Percentiles rank a stretch among this genome's conserved stretches.
Evolutionary conservation across 148 eudicot genomes (phyloP).

Genomic region (Chenopodium formosanum): DNA sequence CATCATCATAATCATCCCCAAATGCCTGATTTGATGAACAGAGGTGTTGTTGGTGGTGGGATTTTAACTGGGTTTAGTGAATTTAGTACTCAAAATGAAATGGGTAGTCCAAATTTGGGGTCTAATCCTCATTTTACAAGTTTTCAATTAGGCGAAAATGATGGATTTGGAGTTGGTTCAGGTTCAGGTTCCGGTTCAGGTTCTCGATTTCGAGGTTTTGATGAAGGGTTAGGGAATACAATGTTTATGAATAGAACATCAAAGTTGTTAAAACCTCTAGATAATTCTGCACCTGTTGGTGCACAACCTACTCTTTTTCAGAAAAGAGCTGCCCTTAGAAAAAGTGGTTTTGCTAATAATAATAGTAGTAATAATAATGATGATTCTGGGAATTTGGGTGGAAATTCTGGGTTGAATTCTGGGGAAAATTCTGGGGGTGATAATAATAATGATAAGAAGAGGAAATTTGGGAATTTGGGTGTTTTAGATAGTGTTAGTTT

Average conservation of each 20-base stretch:
- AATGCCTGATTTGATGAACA: neutral
- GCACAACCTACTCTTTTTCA: constrained; percentile 87
- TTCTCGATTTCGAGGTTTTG: constrained; percentile 42
- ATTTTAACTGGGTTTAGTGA: constrained; percentile 46
- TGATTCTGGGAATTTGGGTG: neutral
- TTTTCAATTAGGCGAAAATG: constrained; percentile 38
- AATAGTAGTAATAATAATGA: constrained; percentile 6
- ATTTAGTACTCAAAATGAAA: constrained; percentile 39
- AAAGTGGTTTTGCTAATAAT: constrained; percentile 34
- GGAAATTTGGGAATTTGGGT: constrained; percentile 44
- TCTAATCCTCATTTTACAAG: constrained; percentile 38
- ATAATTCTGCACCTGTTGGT: constrained; percentile 58
- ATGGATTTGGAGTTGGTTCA: constrained; percentile 9
- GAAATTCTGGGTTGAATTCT: constrained; percentile 13
- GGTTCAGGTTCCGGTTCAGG: constrained; percentile 31
- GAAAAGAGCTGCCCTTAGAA: constrained; percentile 85
- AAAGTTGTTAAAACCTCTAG: constrained; percentile 72
- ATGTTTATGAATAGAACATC: constrained; percentile 51
- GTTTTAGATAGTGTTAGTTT: constrained; percentile 51
- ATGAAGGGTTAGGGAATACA: constrained; percentile 41
- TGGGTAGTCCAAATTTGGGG: constrained; percentile 44
- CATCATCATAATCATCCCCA: neutral
- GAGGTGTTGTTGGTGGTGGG: constrained; percentile 21
- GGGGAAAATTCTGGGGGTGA: constrained; percentile 8
- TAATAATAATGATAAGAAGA: constrained; percentile 33